These are phyloP conservation scores for Eucommia ulmoides DNA, from an alignment of 257 asterid species.

Conservation along the genomic window DNA sequence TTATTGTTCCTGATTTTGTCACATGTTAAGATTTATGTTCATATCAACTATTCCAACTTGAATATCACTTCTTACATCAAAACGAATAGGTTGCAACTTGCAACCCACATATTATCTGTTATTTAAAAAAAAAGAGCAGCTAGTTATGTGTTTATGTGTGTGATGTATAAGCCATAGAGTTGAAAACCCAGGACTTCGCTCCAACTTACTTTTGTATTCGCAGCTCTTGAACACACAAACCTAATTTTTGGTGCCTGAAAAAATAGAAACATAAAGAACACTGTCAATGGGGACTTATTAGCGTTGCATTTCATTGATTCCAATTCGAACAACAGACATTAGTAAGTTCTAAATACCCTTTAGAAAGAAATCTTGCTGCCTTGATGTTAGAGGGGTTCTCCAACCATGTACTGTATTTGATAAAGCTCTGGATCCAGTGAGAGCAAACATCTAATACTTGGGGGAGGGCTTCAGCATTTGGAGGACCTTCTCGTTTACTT, in stretches of 20 bases:
- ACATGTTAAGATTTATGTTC: no score
- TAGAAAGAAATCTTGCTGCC: conserved; percentile 86
- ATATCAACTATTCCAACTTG: no score
- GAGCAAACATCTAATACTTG: conserved; percentile 69
- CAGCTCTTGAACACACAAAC: conserved; percentile 59
- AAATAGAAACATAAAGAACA: conserved; percentile 14
- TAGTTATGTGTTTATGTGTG: not conserved
- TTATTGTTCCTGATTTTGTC: no score
- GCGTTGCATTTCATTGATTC: conserved; percentile 5
- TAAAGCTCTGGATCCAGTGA: conserved; percentile 89
- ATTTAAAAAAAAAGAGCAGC: not conserved
- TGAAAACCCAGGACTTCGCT: conserved; percentile 1
- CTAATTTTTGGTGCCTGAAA: conserved; percentile 69
- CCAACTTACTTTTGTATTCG: conserved; percentile 66
- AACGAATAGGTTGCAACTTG: not conserved
- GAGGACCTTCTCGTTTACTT: conserved; percentile 37
- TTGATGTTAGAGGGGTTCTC: conserved; percentile 71
- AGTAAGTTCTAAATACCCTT: conserved; percentile 62
- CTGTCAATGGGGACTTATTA: conserved; percentile 4
- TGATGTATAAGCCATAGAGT: conserved; percentile 2
- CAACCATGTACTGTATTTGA: conserved; percentile 88
- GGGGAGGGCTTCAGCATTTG: conserved; percentile 71
- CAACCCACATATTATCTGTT: no score
- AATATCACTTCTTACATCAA: not conserved
- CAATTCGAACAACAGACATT: conserved; percentile 7